Conservation (phyloP, 1,284 basidiomycete species). For the Apiotrichum mycotoxinovorans region DNA sequence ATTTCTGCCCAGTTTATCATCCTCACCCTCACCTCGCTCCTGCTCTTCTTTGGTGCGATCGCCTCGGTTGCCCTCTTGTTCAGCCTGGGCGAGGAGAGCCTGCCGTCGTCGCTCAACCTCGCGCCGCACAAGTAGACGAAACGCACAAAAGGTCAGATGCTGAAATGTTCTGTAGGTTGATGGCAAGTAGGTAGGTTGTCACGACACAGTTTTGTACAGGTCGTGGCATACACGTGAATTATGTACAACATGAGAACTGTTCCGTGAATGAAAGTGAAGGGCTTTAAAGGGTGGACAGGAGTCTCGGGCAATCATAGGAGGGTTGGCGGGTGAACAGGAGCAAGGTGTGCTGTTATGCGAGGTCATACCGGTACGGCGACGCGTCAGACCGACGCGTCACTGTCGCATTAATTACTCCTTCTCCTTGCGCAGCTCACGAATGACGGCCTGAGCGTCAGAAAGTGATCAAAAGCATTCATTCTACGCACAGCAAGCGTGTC, state of each 20-base stretch:
- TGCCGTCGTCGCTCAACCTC: slow-evolving; percentile 48
- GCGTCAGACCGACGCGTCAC: no score
- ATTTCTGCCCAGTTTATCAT: slow-evolving; percentile 37
- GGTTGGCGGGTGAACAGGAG: no score
- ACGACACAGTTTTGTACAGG: not conserved
- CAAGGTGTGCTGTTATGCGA: no score
- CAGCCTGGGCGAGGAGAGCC: slow-evolving; percentile 42
- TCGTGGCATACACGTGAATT: not conserved
- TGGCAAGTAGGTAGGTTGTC: no score
- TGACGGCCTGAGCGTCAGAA: slow-evolving; percentile 22
- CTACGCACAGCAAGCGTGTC: slow-evolving; percentile 44
- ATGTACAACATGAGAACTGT: slow-evolving; percentile 6
- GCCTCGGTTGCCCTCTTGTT: slow-evolving; percentile 38
- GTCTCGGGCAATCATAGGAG: no score
- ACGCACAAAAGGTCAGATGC: not conserved
- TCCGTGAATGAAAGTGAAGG: not conserved
- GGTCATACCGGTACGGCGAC: no score
- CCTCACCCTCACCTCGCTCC: slow-evolving; percentile 38
- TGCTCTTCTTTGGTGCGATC: slow-evolving; percentile 29
- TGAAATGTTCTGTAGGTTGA: not conserved
- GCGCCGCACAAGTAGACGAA: slow-evolving; percentile 18
- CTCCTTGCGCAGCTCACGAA: slow-evolving; percentile 29
- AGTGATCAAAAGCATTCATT: not conserved
- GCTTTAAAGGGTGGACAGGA: not conserved
- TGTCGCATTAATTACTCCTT: slow-evolving; percentile 4